A percentile compares a stretch with the other conserved stretches of the same genome.
Evolutionary conservation across 768 basidiomycete genomes (phyloP).

Genomic region (Candolleomyces aberdarensis): DNA sequence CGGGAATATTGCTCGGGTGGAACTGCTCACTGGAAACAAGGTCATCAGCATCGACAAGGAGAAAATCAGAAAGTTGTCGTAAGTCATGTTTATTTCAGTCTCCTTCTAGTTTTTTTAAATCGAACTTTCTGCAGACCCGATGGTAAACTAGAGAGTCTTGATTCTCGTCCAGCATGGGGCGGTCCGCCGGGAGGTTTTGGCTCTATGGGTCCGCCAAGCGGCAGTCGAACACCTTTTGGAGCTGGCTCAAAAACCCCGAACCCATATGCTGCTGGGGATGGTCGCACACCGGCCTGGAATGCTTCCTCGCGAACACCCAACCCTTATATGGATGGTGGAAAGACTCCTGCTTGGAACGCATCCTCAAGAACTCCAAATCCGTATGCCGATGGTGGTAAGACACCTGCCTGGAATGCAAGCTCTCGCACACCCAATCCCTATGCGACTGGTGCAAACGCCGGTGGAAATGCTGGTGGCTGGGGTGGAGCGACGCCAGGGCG

Average conservation of each 20-base stretch:
- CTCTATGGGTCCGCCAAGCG: slow-evolving; percentile 21
- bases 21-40: slow-evolving; percentile 86
- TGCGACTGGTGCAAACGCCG: slow-evolving; percentile 41
- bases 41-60: slow-evolving; percentile 83
- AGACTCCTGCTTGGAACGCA: slow-evolving; percentile 63
- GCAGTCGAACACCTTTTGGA: slow-evolving; percentile 30
- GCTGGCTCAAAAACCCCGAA: slow-evolving; percentile 59
- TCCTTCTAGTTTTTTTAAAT: not conserved
- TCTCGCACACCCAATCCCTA: slow-evolving; percentile 76
- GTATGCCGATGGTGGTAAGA: slow-evolving; percentile 57
- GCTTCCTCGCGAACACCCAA: slow-evolving; percentile 64
- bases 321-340: slow-evolving; percentile 60
- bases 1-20: slow-evolving; percentile 81
- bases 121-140: slow-evolving; percentile 40
- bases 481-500: slow-evolving; percentile 18
- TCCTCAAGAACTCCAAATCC: slow-evolving; percentile 71
- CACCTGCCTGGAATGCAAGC: slow-evolving; percentile 64
- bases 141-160: slow-evolving; percentile 51
- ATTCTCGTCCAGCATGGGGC: slow-evolving; percentile 21
- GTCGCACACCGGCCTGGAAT: slow-evolving; percentile 57
- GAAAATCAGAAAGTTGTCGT: slow-evolving; percentile 73
- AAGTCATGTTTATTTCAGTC: slow-evolving; percentile 26
- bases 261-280: slow-evolving; percentile 53
- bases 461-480: slow-evolving; percentile 17
- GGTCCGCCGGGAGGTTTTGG: slow-evolving; percentile 31